Evolutionary conservation across 106 monocot species (phyloP).

Genomic region (Amphibolis antarctica): DNA sequence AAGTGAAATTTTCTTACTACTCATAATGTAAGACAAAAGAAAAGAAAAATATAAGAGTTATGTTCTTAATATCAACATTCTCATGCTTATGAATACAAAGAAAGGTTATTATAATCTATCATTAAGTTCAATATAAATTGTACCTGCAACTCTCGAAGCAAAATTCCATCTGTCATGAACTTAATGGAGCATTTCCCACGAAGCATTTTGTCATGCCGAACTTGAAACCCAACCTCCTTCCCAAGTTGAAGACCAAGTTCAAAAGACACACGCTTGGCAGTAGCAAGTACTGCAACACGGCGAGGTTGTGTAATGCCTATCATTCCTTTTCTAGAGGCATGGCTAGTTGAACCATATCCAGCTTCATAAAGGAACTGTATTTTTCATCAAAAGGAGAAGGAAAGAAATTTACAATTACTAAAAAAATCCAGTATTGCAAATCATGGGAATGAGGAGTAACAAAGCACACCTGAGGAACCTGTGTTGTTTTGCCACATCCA

Average conservation of each 20-base stretch:
- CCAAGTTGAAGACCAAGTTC: conserved; percentile 69
- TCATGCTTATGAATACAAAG: no score
- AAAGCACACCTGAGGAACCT: conserved; percentile 81
- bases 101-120: no score
- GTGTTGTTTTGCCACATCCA: conserved; percentile 97
- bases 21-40: no score
- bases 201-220: conserved; percentile 84
- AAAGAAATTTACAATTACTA: neutral
- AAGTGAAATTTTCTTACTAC: no score
- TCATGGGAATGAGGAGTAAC: neutral
- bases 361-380: conserved; percentile 95
- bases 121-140: no score
- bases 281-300: conserved; percentile 89
- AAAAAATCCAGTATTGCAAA: neutral
- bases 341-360: conserved; percentile 60
- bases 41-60: no score
- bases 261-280: conserved; percentile 77
- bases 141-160: conserved; percentile 94
- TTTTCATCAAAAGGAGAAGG: neutral
- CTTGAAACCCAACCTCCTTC: conserved; percentile 94
- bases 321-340: conserved; percentile 45
- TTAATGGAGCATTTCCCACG: conserved; percentile 69
- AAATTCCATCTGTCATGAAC: conserved; percentile 99
- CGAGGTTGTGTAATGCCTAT: conserved; percentile 95
- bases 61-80: no score